Evolutionary conservation across 208 protist species (phyloP), one percentile per base, ranked within the genome.

Genomic region (Leptomonas pyrrhocoris): DNA sequence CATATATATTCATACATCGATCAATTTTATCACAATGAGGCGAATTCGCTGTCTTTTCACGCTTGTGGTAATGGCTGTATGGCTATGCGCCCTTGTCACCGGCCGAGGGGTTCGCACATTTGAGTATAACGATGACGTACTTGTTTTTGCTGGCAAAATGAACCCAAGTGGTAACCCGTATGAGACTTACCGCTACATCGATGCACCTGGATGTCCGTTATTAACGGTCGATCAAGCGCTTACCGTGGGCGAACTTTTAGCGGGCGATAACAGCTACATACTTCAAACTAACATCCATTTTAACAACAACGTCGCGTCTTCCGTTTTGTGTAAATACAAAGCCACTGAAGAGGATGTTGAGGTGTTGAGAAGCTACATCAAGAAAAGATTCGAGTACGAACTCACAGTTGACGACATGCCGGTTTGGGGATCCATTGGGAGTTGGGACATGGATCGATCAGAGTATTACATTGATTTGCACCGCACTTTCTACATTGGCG

Each of bases 101-200:
- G 64, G 45, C 0, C 16, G 34, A n/a, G 28, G 49, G 18, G 66
- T 34, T 16, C 42, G 58, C 34, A 68, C 34, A 3, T 73, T 73
- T 21, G 0, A 30, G 1, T 31, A 28, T 16, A 48, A 48, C 9
- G 62, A 72, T 27, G 65, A 68, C 16, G 21, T 80, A 34, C 30
- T 8, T 13, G n/a, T 73, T 23, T 74, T 53, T 54, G 73, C 50
- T 18, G 36, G 58, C 43, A 78, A 70, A 38, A 50, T 74, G 43
- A 69, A 30, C 15, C 50, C 66, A 13, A 43, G 48, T 25, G 68
- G 57, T 66, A 98, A 99, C 72, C 88, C 94, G 0, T 93, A 98
- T 61, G 97, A 99, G 72, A 98, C 96, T 25, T 99, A 98, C 78
- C 23, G 71, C 25, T 98, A 95, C 60, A 87, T 94, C 73, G 74